phyloP scores from a whole-genome alignment of 2,329 filamentous ascomycete species.

The Triangularia setosa region DNA sequence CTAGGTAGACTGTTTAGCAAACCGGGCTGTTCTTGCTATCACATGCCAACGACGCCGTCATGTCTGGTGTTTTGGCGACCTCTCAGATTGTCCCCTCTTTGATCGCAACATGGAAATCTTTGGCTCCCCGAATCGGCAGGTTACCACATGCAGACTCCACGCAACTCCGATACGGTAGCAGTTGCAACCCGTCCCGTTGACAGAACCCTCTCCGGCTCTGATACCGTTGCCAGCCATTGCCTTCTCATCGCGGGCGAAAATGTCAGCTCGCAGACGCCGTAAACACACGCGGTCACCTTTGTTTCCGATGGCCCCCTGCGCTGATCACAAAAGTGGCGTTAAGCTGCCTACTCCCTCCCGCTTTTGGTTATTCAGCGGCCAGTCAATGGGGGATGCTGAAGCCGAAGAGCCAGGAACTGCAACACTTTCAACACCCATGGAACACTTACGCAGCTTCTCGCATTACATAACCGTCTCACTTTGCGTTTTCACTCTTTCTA shows the following conservation, averaged over 20 bases:
- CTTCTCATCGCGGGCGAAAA: neutral
- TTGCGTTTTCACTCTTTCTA: neutral
- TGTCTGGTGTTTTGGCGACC: neutral
- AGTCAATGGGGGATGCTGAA: no score
- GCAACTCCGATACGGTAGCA: neutral
- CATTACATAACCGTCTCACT: neutral
- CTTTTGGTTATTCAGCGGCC: neutral
- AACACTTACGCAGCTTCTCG: neutral
- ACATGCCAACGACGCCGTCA: neutral
- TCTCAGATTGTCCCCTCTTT: neutral
- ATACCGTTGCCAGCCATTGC: neutral
- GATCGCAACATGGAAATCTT: neutral
- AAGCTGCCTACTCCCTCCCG: neutral
- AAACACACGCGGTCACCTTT: neutral
- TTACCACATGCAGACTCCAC: neutral
- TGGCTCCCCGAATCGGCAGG: conserved; percentile 3
- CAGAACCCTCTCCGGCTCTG: neutral
- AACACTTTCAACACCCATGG: neutral
- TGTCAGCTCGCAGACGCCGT: neutral
- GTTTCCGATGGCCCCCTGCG: neutral
- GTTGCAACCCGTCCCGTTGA: conserved; percentile 1
- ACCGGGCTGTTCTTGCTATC: neutral
- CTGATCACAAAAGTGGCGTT: neutral
- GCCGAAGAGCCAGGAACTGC: no score
- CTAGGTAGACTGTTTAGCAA: neutral